phyloP scores from a whole-genome alignment of 345 rosid species.

The Aethionema arabicum region DNA sequence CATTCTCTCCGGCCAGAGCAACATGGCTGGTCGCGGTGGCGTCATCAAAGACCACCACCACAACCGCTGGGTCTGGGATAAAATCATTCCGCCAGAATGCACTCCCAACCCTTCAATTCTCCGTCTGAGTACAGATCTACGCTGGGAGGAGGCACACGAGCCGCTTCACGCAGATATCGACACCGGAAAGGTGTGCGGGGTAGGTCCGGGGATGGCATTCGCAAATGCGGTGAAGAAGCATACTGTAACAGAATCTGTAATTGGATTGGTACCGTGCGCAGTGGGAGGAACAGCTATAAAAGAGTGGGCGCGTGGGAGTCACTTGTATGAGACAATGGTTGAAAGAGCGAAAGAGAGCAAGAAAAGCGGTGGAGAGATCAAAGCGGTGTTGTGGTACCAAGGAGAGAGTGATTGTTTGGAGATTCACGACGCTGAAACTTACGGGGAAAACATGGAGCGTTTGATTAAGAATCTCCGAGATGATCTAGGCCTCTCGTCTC shows the following conservation, averaged over 20 bases:
- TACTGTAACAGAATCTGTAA: conserved; percentile 6
- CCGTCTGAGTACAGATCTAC: conserved; percentile 63
- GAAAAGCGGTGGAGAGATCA: conserved; percentile 60
- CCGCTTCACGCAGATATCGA: conserved; percentile 88
- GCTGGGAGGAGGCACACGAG: conserved; percentile 67
- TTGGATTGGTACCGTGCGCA: conserved; percentile 82
- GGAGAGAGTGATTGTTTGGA: conserved; percentile 79
- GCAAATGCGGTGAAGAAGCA: conserved; percentile 51
- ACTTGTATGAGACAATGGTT: conserved; percentile 70
- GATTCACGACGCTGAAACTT: conserved; percentile 59
- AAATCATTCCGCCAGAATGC: conserved; percentile 64
- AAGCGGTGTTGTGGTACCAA: conserved; percentile 83
- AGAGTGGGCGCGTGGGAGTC: conserved; percentile 77
- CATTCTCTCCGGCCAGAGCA: conserved; percentile 91
- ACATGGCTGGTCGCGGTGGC: conserved; percentile 94
- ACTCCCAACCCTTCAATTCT: conserved; percentile 49
- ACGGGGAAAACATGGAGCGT: conserved; percentile 55
- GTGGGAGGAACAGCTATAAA: conserved; percentile 85
- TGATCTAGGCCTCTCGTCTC: conserved; percentile 66
- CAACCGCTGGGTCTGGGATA: conserved; percentile 55
- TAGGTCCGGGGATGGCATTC: conserved; percentile 92
- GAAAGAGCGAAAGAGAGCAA: conserved; percentile 59
- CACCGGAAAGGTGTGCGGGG: conserved; percentile 62
- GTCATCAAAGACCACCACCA: conserved; percentile 48
- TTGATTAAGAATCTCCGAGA: conserved; percentile 55